These are phyloP conservation scores for Plenodomus tracheiphilus DNA, from an alignment of 2,329 filamentous ascomycete genomes.

Conservation along the genomic window DNA sequence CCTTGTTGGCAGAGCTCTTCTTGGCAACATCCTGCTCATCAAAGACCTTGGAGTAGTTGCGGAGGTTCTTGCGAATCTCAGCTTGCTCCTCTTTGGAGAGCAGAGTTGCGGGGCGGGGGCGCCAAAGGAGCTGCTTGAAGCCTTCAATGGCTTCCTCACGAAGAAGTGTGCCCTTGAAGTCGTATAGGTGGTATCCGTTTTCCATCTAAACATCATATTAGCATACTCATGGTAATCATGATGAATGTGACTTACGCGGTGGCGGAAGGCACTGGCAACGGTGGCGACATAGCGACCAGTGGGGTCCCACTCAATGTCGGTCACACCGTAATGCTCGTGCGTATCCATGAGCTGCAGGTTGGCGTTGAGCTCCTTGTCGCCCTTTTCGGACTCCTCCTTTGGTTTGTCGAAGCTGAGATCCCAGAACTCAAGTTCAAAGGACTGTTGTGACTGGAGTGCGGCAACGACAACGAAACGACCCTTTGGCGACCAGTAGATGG, in stretches of 20 bases:
- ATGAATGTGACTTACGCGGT: constrained; percentile 72
- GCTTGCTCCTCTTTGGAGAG: constrained; percentile 97
- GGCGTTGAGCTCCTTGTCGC: constrained; percentile 89
- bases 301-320: constrained; percentile 97
- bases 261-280: constrained; percentile 94
- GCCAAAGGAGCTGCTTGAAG: constrained; percentile 98
- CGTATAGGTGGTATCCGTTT: constrained; percentile 98
- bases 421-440: constrained; percentile 95
- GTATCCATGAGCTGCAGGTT: constrained; percentile 95
- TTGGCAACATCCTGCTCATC: constrained; percentile 94
- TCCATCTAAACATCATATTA: constrained; percentile 71
- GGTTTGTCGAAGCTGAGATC: constrained; percentile 86
- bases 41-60: constrained; percentile 92
- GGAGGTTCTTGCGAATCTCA: constrained; percentile 95
- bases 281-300: constrained; percentile 93
- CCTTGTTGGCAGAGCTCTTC: constrained; percentile 89
- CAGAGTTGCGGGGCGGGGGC: constrained; percentile 86
- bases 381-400: constrained; percentile 83
- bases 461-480: constrained; percentile 94
- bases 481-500: constrained; percentile 97
- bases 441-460: constrained; percentile 89
- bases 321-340: constrained; percentile 94
- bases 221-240: constrained; percentile 3
- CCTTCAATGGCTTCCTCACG: constrained; percentile 92
- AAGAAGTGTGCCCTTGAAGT: constrained; percentile 87